Evolutionary conservation across 208 protist genomes (phyloP), one percentile per base, ranked within the genome.

Genomic region (Leishmania guyanensis): DNA sequence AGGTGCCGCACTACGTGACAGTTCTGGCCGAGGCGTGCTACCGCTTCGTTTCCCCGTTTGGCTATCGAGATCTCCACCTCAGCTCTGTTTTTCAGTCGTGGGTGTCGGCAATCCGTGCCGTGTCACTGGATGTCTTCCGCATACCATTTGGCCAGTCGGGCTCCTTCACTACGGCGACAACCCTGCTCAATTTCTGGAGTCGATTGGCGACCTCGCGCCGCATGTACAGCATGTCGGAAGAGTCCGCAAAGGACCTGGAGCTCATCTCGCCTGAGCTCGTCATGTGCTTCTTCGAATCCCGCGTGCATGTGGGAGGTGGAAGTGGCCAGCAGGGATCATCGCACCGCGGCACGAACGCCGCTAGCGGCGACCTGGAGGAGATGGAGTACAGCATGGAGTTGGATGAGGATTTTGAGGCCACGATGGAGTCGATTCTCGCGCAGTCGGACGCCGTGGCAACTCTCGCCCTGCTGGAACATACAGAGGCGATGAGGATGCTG

Each of bases 131-230:
- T 36, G 89, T 94, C 48, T 88, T 97, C 36, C 84, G 82, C 75
- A 88, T 93, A 39, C 87, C 90, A 5, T 94, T 96, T 80, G 92
- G 94, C 75, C 79, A 87, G 72, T 88, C 92, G 3, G 93, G 92
- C 43, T 91, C 88, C 70, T 94, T 94, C 80, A 87, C 87, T 14
- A 94, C 91, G 5, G 81, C 94, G 3, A 95, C 87, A 39, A 88
- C 85, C 12, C 78, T 96, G 17, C 75, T 96, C 71, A 82, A 84
- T 62, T 96, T 96, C 77, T 97, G 94, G 94, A 84, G 72, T 33
- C 82, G 89, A 0, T 78, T 97, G 48, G 84, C 83, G 5, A 93
- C 84, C 29, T 96, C 92, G 56, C 86, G 88, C 64, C 87, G 92
- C 62, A 91, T 89, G 84, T 93, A 86, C 83, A 69, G 68, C 70